Conservation (phyloP, 768 basidiomycete species). For the Lyophyllum decastes region DNA sequence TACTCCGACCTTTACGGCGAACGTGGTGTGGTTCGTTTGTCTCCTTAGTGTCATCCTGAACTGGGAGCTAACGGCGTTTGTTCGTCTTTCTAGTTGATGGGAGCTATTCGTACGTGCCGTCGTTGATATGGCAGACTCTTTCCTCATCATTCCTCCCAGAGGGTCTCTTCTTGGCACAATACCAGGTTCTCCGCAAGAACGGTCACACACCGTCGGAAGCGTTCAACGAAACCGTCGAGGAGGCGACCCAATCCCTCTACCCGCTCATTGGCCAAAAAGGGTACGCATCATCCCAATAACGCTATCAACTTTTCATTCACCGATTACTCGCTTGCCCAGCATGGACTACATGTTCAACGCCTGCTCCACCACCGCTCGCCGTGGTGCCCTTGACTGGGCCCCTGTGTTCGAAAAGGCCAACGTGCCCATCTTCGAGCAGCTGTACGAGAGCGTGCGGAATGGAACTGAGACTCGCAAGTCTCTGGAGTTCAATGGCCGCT, state of each 20-base stretch:
- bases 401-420: slow-evolving; percentile 96
- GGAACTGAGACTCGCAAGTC: slow-evolving; percentile 97
- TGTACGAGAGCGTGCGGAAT: slow-evolving; percentile 93
- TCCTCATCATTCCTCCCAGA: slow-evolving; percentile 43
- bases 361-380: slow-evolving; percentile 98
- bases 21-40: slow-evolving; percentile 89
- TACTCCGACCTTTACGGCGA: slow-evolving; percentile 99
- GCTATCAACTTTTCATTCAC: background rate
- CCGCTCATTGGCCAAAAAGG: slow-evolving; percentile 95
- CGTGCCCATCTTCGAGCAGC: slow-evolving; percentile 89
- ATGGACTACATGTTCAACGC: slow-evolving; percentile 99
- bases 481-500: slow-evolving; percentile 91
- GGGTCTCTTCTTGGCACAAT: slow-evolving; percentile 99
- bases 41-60: background rate
- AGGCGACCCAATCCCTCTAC: slow-evolving; percentile 98
- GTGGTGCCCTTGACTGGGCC: slow-evolving; percentile 99
- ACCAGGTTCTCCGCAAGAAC: slow-evolving; percentile 95
- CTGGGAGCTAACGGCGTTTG: slow-evolving; percentile 8
- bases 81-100: slow-evolving; percentile 73
- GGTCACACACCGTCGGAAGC: slow-evolving; percentile 97
- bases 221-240: slow-evolving; percentile 99
- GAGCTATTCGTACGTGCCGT: slow-evolving; percentile 77
- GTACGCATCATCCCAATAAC: slow-evolving; percentile 39
- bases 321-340: slow-evolving; percentile 36
- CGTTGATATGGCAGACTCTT: background rate